phyloP scores from a whole-genome alignment of 805 yeast species.

The Maudiozyma barnettii region DNA sequence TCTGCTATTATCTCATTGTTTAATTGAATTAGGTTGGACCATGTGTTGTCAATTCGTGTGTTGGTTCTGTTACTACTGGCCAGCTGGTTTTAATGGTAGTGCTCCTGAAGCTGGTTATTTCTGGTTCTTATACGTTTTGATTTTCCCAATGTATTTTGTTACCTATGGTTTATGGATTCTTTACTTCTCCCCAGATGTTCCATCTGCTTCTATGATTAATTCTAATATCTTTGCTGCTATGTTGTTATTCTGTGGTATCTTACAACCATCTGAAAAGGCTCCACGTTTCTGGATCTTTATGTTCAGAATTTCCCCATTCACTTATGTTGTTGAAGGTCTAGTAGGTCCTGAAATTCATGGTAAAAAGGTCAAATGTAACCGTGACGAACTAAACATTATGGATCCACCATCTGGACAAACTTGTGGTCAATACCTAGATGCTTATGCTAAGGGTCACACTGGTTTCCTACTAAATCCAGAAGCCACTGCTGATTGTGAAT shows the following conservation, averaged over 20 bases:
- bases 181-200: slow-evolving; percentile 36
- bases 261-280: slow-evolving; percentile 36
- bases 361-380: slow-evolving; percentile 31
- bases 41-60: slow-evolving; percentile 34
- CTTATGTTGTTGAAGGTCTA: slow-evolving; percentile 38
- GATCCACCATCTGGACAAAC: slow-evolving; percentile 40
- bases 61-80: slow-evolving; percentile 42
- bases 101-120: slow-evolving; percentile 46
- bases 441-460: slow-evolving; percentile 26
- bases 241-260: slow-evolving; percentile 45
- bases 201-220: slow-evolving; percentile 34
- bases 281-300: slow-evolving; percentile 43
- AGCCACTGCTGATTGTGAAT: slow-evolving; percentile 47
- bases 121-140: slow-evolving; percentile 37
- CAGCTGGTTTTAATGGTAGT: slow-evolving; percentile 34
- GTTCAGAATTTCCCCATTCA: slow-evolving; percentile 39
- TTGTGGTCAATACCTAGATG: slow-evolving; percentile 37
- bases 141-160: slow-evolving; percentile 42
- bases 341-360: slow-evolving; percentile 34
- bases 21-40: slow-evolving; percentile 42
- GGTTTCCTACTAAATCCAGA: slow-evolving; percentile 39
- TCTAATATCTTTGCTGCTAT: slow-evolving; percentile 43
- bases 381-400: slow-evolving; percentile 31
- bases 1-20: slow-evolving; percentile 37
- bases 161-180: slow-evolving; percentile 47